Percentiles rank a stretch among this genome's conserved stretches.
Conservation (phyloP, 257 asterid genomes). For the Fraxinus excelsior region DNA sequence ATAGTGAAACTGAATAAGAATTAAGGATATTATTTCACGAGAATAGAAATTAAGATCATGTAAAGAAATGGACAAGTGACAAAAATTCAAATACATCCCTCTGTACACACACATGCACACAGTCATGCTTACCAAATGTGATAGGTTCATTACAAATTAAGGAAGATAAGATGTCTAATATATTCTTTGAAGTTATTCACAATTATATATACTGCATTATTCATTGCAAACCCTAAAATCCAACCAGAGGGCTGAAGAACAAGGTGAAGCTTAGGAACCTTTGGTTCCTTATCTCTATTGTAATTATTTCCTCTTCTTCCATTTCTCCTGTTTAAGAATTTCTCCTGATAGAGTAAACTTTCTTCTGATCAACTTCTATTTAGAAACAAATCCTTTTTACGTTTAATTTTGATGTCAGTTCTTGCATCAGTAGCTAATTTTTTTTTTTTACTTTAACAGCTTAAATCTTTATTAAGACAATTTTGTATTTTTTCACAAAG, state of each 20-base stretch:
- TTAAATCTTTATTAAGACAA: constrained; percentile 22
- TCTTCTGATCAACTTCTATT: constrained; percentile 16
- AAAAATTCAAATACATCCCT: constrained; percentile 12
- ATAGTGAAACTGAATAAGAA: not conserved
- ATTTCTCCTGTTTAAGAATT: constrained; percentile 33
- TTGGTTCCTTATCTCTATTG: constrained; percentile 19
- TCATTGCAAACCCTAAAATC: constrained; percentile 36
- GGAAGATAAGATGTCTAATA: constrained; percentile 11
- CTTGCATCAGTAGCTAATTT: constrained; percentile 6
- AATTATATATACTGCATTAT: not conserved
- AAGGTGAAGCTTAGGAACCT: constrained; percentile 25
- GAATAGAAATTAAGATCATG: constrained; percentile 24
- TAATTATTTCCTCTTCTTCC: not conserved
- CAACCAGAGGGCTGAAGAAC: constrained; percentile 32
- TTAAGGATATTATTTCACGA: not conserved
- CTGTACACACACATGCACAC: constrained; percentile 12
- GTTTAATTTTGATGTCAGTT: constrained; percentile 22
- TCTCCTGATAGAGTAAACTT: constrained; percentile 14
- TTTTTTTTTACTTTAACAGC: constrained; percentile 7
- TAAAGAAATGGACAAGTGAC: constrained; percentile 22
- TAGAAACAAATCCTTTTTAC: constrained; percentile 17
- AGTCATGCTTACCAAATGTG: not conserved
- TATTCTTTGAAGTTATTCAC: not conserved
- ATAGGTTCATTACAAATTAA: constrained; percentile 2
- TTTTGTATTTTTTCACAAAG: constrained; percentile 11